Evolutionary conservation across 768 basidiomycete species (phyloP).

Genomic region (Tulasnella sp.): DNA sequence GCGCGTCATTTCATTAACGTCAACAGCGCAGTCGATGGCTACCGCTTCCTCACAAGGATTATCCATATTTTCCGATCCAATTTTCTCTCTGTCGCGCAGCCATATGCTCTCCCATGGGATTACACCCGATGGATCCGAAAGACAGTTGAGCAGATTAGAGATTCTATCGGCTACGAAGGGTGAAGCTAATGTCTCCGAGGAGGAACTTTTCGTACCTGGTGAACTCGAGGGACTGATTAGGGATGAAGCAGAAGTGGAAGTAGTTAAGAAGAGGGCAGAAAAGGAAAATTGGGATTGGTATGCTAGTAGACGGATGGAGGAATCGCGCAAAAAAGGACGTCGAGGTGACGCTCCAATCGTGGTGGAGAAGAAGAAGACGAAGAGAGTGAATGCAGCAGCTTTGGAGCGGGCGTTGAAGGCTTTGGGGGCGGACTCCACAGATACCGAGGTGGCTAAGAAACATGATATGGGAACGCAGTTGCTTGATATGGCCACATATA

Average conservation of each 20-base stretch:
- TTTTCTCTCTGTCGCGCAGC: neutral
- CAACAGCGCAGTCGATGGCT: neutral
- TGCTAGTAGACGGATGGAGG: neutral
- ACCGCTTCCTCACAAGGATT: neutral
- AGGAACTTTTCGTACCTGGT: conserved; percentile 56
- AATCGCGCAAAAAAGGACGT: neutral
- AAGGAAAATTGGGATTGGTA: neutral
- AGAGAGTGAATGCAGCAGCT: neutral
- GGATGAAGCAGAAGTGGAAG: conserved; percentile 37
- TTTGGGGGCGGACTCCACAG: too few relatives aligned
- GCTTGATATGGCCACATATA: too few relatives aligned
- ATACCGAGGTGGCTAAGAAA: too few relatives aligned
- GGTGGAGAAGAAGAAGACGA: neutral
- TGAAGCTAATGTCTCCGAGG: conserved; percentile 41
- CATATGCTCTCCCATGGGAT: conserved; percentile 40
- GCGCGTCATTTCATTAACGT: neutral
- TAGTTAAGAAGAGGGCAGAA: conserved; percentile 26
- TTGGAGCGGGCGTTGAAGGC: conserved; percentile 1
- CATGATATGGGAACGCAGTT: too few relatives aligned
- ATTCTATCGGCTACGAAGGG: conserved; percentile 22
- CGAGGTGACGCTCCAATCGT: neutral
- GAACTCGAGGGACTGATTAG: conserved; percentile 54
- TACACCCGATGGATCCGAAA: conserved; percentile 55
- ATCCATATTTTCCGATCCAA: neutral
- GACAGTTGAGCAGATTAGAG: conserved; percentile 45